Evolutionary conservation across 176 grass and related monocot species (phyloP), one percentile per base, ranked within the genome.

Genomic region (Musa beccarii): DNA sequence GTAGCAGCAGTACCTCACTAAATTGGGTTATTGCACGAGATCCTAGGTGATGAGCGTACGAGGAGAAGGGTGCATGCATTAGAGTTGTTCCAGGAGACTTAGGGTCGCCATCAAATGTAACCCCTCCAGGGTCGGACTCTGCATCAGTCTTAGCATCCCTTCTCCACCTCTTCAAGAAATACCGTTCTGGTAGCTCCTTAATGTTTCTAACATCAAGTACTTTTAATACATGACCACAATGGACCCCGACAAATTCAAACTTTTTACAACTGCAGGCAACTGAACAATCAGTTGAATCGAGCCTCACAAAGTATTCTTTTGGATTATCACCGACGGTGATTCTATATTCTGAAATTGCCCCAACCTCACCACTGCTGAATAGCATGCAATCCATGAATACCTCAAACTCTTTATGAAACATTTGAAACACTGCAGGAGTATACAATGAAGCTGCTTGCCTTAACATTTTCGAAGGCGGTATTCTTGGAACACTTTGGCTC

Each of bases 141-240:
- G 21, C 75, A 74, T 62, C 59, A 89, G 83, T 85, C 49, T 92
- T 96, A 72, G 83, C 85, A 71, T 88, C 83, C 76, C 86, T 96
- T 69, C 82, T 89, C 87, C 89, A 92, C 74, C 89, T 92, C 70
- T 67, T 86, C 81, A 88, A 59, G 79, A 92, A 88, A 83, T 96
- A 96, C 50, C 81, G 89, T 50, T 81, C 77, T 52, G 89, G 93
- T 68, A 92, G 79, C 71, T 96, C 93, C 59, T 96, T 92, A 70
- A 92, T 92, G 72, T 96, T 96, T 86, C 89, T 92, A 81, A 96
- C 92, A 86, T 96, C 93, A 79, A 90, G 85, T 72, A 92, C 89
- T 79, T 96, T 92, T 70, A 92, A 78, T 79, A 85, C 93, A 77
- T 92, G 89, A 68, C 93, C 88, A 83, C 89, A 96, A 72, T 92